Conservation (phyloP, 441 rosid genomes). For the Populus hybrid region DNA sequence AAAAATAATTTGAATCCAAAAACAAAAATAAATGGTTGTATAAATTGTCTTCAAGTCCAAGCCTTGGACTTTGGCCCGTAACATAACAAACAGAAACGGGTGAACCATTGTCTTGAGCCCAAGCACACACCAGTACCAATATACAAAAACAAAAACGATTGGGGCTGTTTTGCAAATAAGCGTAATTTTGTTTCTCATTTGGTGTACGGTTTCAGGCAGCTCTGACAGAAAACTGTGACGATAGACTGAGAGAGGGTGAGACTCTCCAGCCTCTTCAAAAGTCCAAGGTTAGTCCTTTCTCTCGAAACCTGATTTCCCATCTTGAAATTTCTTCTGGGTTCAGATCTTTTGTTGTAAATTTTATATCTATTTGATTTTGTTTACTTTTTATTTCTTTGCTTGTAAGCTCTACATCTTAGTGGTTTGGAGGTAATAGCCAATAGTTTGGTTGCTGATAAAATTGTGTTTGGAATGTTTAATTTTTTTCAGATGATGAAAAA, state of each 20-base stretch:
- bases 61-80: not conserved
- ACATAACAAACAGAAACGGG: not conserved
- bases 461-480: constrained; percentile 5
- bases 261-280: constrained; percentile 11
- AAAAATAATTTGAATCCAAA: no score
- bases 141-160: not conserved
- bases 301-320: constrained; percentile 2
- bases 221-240: constrained; percentile 3
- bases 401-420: constrained; percentile 16
- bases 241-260: not conserved
- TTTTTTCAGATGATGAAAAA: constrained; percentile 9
- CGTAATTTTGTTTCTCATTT: constrained; percentile 7
- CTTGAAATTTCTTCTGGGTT: not conserved
- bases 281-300: constrained; percentile 35
- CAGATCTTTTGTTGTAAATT: constrained; percentile 5
- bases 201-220: constrained; percentile 11
- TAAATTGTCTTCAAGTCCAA: not conserved
- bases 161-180: not conserved
- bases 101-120: not conserved
- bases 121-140: not conserved
- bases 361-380: not conserved
- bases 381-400: not conserved
- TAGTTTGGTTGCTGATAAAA: not conserved
- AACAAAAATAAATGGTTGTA: no score
- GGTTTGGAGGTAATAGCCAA: not conserved